Evolutionary conservation across 805 yeast species (phyloP), one percentile per base, ranked within the genome.

Genomic region (Candida odintsovae): DNA sequence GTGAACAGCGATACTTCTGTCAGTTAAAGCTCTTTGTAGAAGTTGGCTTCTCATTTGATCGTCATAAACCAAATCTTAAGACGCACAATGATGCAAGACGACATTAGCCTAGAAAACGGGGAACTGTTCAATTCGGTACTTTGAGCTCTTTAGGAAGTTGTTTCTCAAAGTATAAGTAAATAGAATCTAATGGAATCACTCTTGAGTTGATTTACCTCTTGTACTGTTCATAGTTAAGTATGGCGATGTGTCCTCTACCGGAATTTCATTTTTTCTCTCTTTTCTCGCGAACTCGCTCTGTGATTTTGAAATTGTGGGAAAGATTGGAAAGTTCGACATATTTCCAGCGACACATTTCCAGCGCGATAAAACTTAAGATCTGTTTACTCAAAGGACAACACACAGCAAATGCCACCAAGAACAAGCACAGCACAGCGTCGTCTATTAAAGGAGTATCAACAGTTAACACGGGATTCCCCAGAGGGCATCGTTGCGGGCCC

Each of bases 401-500:
- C 7, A 11, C 9, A 4, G 7, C 35, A 2, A 11, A 62, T 62
- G 66, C 59, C 66, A 16, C 64, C 64, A 43, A 50, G 56, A 41
- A 49, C 55, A 8, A 55, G 66, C 36, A 87, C 95, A 10, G 98
- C 99, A 4, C 95, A 87, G 52, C 82, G 85, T 55, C 71, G 99
- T 50, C 77, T 94, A 26, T 73, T 90, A 59, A 89, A 89, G 54
- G 99, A 94, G 64, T 84, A 85, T 62, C 92, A 88, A 63, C 96
- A 89, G 65, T 77, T 94, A 22, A 70, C 83, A 16, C 78, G 77
- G 53, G 96, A 90, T 51, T 84, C 96, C 0, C 96, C 97, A 0
- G 97, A 95, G 26, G 99, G 99, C 1, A 87, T 92, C 31, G 79
- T 90, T 6, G 99, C 99, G 0, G 96, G 96, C 1, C 99, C 99